Percentiles rank a stretch among this genome's conserved stretches.
These are phyloP conservation scores for Cytospora piceicola DNA, from an alignment of 2,329 filamentous ascomycete species.

Conservation along the genomic window DNA sequence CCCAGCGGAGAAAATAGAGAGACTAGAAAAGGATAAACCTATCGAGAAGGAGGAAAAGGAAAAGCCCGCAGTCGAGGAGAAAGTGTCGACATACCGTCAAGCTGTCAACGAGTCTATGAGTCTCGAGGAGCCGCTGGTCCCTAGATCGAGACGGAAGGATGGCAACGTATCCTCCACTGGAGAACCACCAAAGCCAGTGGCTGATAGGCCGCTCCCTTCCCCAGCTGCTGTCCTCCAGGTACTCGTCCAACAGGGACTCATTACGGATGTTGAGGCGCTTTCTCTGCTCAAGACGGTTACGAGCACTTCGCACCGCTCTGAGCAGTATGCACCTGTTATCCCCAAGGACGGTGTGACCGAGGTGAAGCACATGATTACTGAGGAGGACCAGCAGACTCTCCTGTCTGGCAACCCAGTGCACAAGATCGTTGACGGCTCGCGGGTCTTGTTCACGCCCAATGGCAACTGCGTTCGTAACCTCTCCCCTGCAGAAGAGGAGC, in stretches of 20 bases:
- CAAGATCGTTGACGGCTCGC: constrained; percentile 66
- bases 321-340: constrained; percentile 35
- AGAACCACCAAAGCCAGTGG: constrained; percentile 16
- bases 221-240: constrained; percentile 28
- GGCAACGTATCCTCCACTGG: constrained; percentile 13
- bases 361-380: constrained; percentile 53
- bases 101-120: constrained; percentile 32
- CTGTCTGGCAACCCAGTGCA: constrained; percentile 62
- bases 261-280: constrained; percentile 39
- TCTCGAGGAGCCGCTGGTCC: constrained; percentile 23
- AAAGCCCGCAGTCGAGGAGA: constrained; percentile 23
- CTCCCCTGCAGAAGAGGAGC: constrained; percentile 68
- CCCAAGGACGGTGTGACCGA: constrained; percentile 41
- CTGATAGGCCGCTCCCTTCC: constrained; percentile 24
- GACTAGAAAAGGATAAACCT: constrained; percentile 15
- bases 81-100: constrained; percentile 29
- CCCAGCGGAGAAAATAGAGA: constrained; percentile 3
- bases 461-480: constrained; percentile 78
- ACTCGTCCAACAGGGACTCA: constrained; percentile 27
- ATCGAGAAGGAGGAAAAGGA: constrained; percentile 28
- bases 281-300: constrained; percentile 46
- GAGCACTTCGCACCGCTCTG: constrained; percentile 40
- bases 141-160: constrained; percentile 27
- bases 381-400: constrained; percentile 59
- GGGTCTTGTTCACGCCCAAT: constrained; percentile 74